phyloP scores from a whole-genome alignment of 495 filamentous ascomycete genomes.

The Penicillium steckii region DNA sequence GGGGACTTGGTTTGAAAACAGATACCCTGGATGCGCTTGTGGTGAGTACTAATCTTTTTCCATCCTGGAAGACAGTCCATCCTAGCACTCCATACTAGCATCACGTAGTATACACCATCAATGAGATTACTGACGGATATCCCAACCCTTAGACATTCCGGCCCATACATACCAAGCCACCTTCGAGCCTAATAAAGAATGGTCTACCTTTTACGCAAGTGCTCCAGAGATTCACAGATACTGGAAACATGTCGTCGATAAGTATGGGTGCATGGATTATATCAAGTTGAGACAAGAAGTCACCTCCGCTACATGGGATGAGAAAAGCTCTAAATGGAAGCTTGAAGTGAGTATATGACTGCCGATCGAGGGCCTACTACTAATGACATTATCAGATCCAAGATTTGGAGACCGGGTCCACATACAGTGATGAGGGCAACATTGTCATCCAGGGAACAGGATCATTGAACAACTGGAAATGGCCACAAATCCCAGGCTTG shows the following conservation, averaged over 20 bases:
- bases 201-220: constrained; percentile 57
- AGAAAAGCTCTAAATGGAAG: constrained; percentile 44
- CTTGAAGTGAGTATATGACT: constrained; percentile 32
- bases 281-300: constrained; percentile 42
- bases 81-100: too few species aligned
- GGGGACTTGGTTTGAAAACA: constrained; percentile 72
- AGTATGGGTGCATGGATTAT: constrained; percentile 41
- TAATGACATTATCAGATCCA: constrained; percentile 28
- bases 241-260: constrained; percentile 43
- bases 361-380: too few species aligned
- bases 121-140: not conserved
- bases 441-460: constrained; percentile 58
- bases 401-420: constrained; percentile 38
- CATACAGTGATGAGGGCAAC: constrained; percentile 47
- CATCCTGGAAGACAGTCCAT: too few species aligned
- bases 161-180: constrained; percentile 51
- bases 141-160: constrained; percentile 33
- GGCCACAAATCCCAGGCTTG: constrained; percentile 54
- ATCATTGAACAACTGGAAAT: constrained; percentile 55
- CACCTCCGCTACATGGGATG: constrained; percentile 37
- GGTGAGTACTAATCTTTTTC: constrained; percentile 21
- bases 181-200: constrained; percentile 55
- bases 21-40: constrained; percentile 66
- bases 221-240: constrained; percentile 60
- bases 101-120: too few species aligned